Evolutionary conservation across 495 filamentous ascomycete species (phyloP), one percentile per base, ranked within the genome.

Genomic region (Hyaloscypha bicolor): DNA sequence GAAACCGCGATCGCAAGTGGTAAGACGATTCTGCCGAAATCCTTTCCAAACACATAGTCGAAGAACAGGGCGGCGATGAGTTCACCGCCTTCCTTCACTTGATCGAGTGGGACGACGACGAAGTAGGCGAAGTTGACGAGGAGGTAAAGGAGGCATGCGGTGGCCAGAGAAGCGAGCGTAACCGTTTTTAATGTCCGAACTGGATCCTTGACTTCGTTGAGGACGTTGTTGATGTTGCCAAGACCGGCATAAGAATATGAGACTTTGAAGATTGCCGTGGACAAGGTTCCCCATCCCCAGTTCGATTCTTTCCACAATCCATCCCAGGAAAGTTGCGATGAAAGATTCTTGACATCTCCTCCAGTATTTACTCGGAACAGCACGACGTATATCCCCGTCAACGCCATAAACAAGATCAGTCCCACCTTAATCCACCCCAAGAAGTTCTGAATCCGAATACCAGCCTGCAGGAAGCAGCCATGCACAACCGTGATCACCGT

Each of bases 101-200:
- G 87, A 2, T 91, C 86, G 9, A 90, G 69, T 0, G 91, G 88
- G 0, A 91, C 82, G 1, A 91, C 86, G 0, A 87, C 77, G 55
- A 91, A 88, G 70, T 91, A 93, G 0, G 90, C 88, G 0, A 90
- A 70, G 71, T 94, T 93, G 29, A 89, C 83, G 11, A 93, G 74
- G 33, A 91, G 64, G 69, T 93, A 93, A 14, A 92, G 77, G 35
- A 83, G 72, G 32, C 84, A 85, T 0, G 86, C 82, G 0, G 89
- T 91, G 4, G 85, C 21, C 0, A 93, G 79, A 5, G 88, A 88
- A 0, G 83, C 79, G 0, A 87, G 79, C 9, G 84, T 85, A n/a
- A 89, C 89, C 0, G 84, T 86, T 57, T 83, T 87, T 14, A 93
- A 71, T 0, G 90, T 93, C 5, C 81, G 78, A 2, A 91, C 81